Evolutionary conservation across 2,329 filamentous ascomycete genomes (phyloP).

Genomic region (Clarireedia monteithiana): DNA sequence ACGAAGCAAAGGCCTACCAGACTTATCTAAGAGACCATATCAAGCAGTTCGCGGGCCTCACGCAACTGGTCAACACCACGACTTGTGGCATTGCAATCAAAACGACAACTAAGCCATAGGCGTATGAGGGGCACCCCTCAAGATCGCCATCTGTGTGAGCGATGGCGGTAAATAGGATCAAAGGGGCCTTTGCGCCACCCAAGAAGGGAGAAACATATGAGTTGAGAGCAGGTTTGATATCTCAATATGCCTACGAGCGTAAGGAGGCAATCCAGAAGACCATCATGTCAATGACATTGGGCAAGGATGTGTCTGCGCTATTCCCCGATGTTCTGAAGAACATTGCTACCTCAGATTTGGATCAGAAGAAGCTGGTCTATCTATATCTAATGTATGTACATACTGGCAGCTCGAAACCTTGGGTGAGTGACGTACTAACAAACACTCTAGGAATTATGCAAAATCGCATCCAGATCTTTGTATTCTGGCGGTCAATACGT

Average conservation of each 20-base stretch:
- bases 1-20: not conserved
- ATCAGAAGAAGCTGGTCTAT: constrained; percentile 99
- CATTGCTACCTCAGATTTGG: constrained; percentile 87
- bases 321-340: constrained; percentile 99
- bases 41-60: not conserved
- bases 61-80: constrained; percentile 3
- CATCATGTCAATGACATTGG: constrained; percentile 99
- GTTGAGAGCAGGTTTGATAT: constrained; percentile 87
- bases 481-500: constrained; percentile 97
- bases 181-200: constrained; percentile 85
- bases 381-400: constrained; percentile 78
- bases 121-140: constrained; percentile 31
- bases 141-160: constrained; percentile 33
- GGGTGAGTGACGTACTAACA: constrained; percentile 8
- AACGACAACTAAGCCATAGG: constrained; percentile 19
- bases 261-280: constrained; percentile 99
- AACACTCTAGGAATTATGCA: constrained; percentile 76
- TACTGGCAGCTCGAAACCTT: not conserved
- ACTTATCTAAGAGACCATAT: not conserved
- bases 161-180: constrained; percentile 96
- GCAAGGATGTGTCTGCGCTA: constrained; percentile 94
- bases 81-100: constrained; percentile 18
- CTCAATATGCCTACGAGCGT: constrained; percentile 97
- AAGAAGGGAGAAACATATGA: constrained; percentile 98
- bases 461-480: constrained; percentile 98